Evolutionary conservation across 805 yeast species (phyloP).

Genomic region (Yamadazyma paraphyllophila): DNA sequence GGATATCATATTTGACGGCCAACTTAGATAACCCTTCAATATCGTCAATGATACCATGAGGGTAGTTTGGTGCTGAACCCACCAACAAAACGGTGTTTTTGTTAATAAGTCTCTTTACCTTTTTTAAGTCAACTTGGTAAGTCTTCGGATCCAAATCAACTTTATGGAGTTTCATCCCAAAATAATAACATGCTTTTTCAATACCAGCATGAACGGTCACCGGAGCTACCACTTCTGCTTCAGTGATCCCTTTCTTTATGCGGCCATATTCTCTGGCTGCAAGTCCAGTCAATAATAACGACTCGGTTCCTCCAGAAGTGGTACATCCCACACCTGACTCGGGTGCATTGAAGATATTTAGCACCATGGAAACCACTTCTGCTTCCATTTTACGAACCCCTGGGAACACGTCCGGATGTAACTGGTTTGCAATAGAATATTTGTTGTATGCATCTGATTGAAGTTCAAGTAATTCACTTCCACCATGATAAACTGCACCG

Average conservation of each 20-base stretch:
- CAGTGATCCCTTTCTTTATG: slow-evolving; percentile 50
- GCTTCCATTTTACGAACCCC: slow-evolving; percentile 96
- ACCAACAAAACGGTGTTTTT: slow-evolving; percentile 76
- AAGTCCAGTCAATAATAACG: slow-evolving; percentile 78
- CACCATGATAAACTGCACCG: slow-evolving; percentile 98
- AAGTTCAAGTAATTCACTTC: slow-evolving; percentile 66
- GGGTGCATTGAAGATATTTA: slow-evolving; percentile 80
- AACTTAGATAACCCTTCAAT: slow-evolving; percentile 67
- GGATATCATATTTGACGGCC: slow-evolving; percentile 67
- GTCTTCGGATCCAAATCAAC: slow-evolving; percentile 72
- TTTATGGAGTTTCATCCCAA: slow-evolving; percentile 78
- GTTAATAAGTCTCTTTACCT: slow-evolving; percentile 66
- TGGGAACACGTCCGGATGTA: slow-evolving; percentile 96
- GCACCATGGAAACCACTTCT: slow-evolving; percentile 89
- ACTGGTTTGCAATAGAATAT: slow-evolving; percentile 86
- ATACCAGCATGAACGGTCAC: slow-evolving; percentile 91
- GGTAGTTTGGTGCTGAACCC: slow-evolving; percentile 97
- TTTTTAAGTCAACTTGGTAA: slow-evolving; percentile 61
- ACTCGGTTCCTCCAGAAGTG: slow-evolving; percentile 95
- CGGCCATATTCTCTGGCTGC: slow-evolving; percentile 81
- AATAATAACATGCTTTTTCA: slow-evolving; percentile 88
- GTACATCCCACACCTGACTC: slow-evolving; percentile 61
- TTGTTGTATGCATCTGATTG: slow-evolving; percentile 75
- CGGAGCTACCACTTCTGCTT: slow-evolving; percentile 90
- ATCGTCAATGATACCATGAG: slow-evolving; percentile 94